Evolutionary conservation across 202 grass and related monocot genomes (phyloP).

Genomic region (Sporobolus alterniflorus): DNA sequence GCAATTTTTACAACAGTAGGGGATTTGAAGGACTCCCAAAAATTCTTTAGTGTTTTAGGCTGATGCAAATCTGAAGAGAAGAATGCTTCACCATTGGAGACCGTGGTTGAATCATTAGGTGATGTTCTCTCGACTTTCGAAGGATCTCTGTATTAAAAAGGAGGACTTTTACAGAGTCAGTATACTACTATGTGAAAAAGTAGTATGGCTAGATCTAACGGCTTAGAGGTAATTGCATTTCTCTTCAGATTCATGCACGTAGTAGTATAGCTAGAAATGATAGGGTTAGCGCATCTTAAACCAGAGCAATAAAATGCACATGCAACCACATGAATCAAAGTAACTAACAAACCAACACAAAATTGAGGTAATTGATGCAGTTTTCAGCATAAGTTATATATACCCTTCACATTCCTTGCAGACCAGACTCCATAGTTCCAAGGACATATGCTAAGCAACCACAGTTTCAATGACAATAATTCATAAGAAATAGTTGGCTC

Average conservation of each 20-base stretch:
- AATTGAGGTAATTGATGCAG: neutral
- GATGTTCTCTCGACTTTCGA: slow-evolving; percentile 37
- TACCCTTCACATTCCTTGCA: no score
- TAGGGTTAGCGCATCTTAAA: slow-evolving; percentile 25
- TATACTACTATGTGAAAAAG: no score
- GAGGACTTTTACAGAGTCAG: no score
- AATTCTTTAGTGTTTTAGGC: slow-evolving; percentile 63
- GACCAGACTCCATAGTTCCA: neutral
- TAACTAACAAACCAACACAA: slow-evolving; percentile 20
- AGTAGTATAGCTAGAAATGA: no score
- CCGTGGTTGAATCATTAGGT: slow-evolving; percentile 52
- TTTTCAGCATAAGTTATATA: neutral
- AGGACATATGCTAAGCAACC: neutral
- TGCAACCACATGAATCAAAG: neutral
- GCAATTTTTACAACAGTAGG: slow-evolving; percentile 61
- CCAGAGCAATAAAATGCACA: slow-evolving; percentile 8
- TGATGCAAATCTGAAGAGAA: slow-evolving; percentile 63
- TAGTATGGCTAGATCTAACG: no score
- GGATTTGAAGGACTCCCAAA: slow-evolving; percentile 68
- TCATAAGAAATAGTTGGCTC: slow-evolving; percentile 1
- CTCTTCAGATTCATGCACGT: no score
- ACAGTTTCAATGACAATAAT: slow-evolving; percentile 15
- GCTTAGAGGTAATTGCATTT: no score
- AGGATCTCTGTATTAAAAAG: slow-evolving; percentile 39
- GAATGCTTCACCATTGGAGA: slow-evolving; percentile 50